Conservation (phyloP, 805 yeast species). For the Candida railenensis region DNA sequence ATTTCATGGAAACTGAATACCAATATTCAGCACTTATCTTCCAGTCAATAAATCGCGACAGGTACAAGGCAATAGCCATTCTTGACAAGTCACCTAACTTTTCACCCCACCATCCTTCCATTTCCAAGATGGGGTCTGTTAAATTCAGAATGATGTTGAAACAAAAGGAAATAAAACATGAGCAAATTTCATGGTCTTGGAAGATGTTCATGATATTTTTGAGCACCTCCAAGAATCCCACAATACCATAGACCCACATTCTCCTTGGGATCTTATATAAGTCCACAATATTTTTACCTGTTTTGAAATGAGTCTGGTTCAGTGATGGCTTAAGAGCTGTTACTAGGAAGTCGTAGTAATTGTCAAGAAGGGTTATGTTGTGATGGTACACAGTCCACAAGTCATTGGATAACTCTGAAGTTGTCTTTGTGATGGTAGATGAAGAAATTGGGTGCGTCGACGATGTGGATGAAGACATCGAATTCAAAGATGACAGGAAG, state of each 20-base stretch:
- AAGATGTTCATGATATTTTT: slow-evolving; percentile 72
- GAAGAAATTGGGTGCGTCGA: slow-evolving; percentile 4
- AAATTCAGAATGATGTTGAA: slow-evolving; percentile 58
- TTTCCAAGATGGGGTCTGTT: slow-evolving; percentile 54
- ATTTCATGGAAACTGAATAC: slow-evolving; percentile 72
- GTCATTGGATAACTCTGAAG: slow-evolving; percentile 52
- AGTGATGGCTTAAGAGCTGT: slow-evolving; percentile 67
- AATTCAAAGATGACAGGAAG: slow-evolving; percentile 14
- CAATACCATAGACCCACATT: slow-evolving; percentile 85
- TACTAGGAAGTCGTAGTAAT: slow-evolving; percentile 68
- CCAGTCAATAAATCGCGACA: slow-evolving; percentile 83
- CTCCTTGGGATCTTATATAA: slow-evolving; percentile 76
- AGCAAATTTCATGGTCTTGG: slow-evolving; percentile 75
- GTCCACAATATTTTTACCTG: slow-evolving; percentile 76
- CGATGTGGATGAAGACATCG: slow-evolving; percentile 9
- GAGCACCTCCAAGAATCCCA: slow-evolving; percentile 73
- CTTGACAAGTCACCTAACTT: slow-evolving; percentile 82
- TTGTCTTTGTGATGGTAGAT: background rate
- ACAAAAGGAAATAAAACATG: slow-evolving; percentile 71
- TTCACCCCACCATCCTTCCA: slow-evolving; percentile 80
- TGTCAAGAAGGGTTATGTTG: slow-evolving; percentile 63
- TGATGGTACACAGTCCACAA: slow-evolving; percentile 72
- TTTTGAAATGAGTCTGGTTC: slow-evolving; percentile 51
- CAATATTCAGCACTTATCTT: slow-evolving; percentile 78
- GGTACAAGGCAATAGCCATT: slow-evolving; percentile 84